phyloP scores from a whole-genome alignment of 2,329 filamentous ascomycete genomes.

The Mycogone perniciosa region DNA sequence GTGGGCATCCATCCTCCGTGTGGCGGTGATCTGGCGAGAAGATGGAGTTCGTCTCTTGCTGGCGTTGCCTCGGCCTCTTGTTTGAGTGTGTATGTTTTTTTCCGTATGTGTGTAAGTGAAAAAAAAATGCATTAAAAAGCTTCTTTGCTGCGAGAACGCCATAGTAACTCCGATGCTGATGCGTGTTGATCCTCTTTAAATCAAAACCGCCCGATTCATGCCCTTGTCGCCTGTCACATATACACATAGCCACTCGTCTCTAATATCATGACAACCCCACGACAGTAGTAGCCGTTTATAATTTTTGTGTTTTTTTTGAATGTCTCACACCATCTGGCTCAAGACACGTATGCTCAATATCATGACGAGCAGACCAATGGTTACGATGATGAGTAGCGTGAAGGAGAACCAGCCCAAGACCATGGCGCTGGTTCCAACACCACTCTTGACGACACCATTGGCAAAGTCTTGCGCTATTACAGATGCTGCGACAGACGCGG shows the following conservation, averaged over 20 bases:
- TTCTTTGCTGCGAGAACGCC: constrained; percentile 11
- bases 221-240: constrained; percentile 15
- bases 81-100: background rate
- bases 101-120: background rate
- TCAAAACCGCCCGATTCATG: constrained; percentile 9
- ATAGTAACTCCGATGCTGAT: constrained; percentile 31
- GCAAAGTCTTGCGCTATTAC: constrained; percentile 89
- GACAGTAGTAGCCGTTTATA: background rate
- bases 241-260: constrained; percentile 11
- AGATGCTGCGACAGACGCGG: constrained; percentile 88
- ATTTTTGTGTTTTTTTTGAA: constrained; percentile 2
- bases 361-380: constrained; percentile 91
- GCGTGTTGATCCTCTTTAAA: constrained; percentile 17
- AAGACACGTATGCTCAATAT: constrained; percentile 86
- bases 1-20: no score
- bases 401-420: constrained; percentile 98
- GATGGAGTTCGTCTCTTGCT: no score
- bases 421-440: constrained; percentile 92
- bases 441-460: constrained; percentile 79
- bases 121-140: constrained; percentile 3
- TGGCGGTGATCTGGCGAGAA: no score
- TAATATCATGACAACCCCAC: constrained; percentile 5
- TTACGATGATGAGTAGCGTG: constrained; percentile 86
- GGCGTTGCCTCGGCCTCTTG: no score
- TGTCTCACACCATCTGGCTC: constrained; percentile 44